Conservation (phyloP, 148 eudicot species). For the Cornus controversa region DNA sequence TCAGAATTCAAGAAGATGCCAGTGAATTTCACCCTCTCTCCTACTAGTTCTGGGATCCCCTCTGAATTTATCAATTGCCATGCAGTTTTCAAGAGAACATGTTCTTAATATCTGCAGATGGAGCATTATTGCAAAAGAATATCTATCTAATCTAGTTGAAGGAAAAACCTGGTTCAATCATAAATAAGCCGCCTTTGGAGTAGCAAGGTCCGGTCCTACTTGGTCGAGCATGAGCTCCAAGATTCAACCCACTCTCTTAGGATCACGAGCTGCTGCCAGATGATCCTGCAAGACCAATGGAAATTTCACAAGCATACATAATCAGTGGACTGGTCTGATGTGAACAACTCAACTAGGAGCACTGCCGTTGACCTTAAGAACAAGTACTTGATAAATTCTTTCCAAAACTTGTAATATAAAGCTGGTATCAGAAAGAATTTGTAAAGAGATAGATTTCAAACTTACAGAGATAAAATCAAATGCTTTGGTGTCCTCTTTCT, state of each 20-base stretch:
- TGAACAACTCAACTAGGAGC: neutral
- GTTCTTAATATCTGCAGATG: neutral
- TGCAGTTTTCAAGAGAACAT: neutral
- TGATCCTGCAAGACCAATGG: constrained; percentile 54
- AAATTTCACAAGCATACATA: neutral
- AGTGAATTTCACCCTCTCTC: neutral
- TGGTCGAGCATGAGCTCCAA: constrained; percentile 4
- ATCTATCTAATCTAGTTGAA: neutral
- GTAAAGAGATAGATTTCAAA: neutral
- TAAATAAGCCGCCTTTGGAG: neutral
- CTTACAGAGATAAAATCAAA: constrained; percentile 97
- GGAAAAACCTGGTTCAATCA: neutral
- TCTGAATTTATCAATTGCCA: neutral
- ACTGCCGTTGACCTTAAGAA: neutral
- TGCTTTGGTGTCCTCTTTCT: constrained; percentile 83
- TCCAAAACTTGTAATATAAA: neutral
- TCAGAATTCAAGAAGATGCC: no score
- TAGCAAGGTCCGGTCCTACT: neutral
- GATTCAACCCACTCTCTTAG: constrained; percentile 43
- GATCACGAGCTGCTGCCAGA: constrained; percentile 66
- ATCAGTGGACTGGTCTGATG: neutral
- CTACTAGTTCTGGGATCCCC: neutral
- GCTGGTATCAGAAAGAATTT: neutral
- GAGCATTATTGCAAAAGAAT: constrained; percentile 17
- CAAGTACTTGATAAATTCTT: neutral